phyloP scores from a whole-genome alignment of 495 filamentous ascomycete genomes.

The Penicillium samsonianum region DNA sequence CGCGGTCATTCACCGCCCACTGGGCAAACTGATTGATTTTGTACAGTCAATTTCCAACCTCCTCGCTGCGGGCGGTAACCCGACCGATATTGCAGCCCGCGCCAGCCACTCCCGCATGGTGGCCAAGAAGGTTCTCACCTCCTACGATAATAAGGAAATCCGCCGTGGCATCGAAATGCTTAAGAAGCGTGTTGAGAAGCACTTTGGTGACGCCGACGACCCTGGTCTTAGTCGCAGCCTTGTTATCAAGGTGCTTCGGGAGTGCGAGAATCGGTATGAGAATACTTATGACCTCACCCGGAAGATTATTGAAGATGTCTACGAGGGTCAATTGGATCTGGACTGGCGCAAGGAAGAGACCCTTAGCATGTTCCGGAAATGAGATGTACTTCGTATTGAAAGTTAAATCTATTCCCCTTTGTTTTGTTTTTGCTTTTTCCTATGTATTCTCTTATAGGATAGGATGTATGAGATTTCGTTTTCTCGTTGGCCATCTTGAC shows the following conservation, averaged over 20 bases:
- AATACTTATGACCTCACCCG: constrained; percentile 70
- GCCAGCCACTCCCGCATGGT: constrained; percentile 75
- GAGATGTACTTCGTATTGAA: constrained; percentile 14
- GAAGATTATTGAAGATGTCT: constrained; percentile 62
- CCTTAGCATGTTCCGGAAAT: constrained; percentile 53
- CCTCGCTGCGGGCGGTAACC: constrained; percentile 46
- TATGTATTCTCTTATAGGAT: not conserved
- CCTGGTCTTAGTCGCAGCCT: constrained; percentile 65
- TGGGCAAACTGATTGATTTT: constrained; percentile 89
- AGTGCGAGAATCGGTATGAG: constrained; percentile 77
- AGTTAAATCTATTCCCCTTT: constrained; percentile 19
- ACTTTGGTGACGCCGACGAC: constrained; percentile 88
- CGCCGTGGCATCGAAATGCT: constrained; percentile 81
- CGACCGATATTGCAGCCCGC: constrained; percentile 63
- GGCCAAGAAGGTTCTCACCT: constrained; percentile 80
- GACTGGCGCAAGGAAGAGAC: constrained; percentile 63
- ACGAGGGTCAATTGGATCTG: constrained; percentile 62
- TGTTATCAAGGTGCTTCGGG: constrained; percentile 74
- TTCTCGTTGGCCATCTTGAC: too few species aligned
- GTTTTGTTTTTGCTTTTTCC: constrained; percentile 10
- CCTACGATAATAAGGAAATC: constrained; percentile 80
- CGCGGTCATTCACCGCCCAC: constrained; percentile 81
- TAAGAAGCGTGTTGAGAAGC: constrained; percentile 89
- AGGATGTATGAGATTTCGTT: too few species aligned
- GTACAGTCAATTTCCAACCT: constrained; percentile 79